Percentiles rank a stretch among this genome's conserved stretches.
Conservation (phyloP, 1,284 basidiomycete species). For the Vanrija sp. region DNA sequence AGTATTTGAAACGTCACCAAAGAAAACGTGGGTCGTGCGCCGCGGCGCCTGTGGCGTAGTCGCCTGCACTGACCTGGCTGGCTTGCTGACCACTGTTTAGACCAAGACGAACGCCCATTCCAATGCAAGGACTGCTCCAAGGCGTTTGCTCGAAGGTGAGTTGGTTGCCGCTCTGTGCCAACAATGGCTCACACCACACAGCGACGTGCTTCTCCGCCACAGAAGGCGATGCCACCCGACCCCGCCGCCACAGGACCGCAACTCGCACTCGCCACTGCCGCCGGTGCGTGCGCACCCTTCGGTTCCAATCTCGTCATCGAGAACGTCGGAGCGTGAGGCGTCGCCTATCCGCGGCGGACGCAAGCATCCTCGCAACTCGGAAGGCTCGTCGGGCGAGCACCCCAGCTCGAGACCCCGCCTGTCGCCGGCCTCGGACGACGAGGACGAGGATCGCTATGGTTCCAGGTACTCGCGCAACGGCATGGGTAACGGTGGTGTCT, state of each 20-base stretch:
- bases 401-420: conserved; percentile 2
- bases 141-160: conserved; percentile 48
- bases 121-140: conserved; percentile 48
- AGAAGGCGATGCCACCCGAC: conserved; percentile 48
- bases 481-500: conserved; percentile 37
- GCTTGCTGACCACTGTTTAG: conserved; percentile 22
- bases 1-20: conserved; percentile 49
- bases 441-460: conserved; percentile 32
- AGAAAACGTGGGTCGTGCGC: conserved; percentile 39
- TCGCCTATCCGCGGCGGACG: conserved; percentile 26
- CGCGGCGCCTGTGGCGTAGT: not conserved
- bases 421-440: conserved; percentile 25
- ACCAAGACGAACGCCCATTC: conserved; percentile 49
- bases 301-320: conserved; percentile 41
- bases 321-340: conserved; percentile 36
- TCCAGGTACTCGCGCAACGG: conserved; percentile 31
- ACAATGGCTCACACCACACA: conserved; percentile 15
- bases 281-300: conserved; percentile 33
- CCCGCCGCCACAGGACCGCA: conserved; percentile 38
- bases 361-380: conserved; percentile 27
- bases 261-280: conserved; percentile 37
- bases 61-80: too few relatives aligned
- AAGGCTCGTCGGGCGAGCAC: conserved; percentile 6
- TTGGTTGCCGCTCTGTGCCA: not conserved
- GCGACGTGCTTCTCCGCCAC: conserved; percentile 50